Evolutionary conservation across 257 asterid species (phyloP).

Genomic region (Solanum microdontum): DNA sequence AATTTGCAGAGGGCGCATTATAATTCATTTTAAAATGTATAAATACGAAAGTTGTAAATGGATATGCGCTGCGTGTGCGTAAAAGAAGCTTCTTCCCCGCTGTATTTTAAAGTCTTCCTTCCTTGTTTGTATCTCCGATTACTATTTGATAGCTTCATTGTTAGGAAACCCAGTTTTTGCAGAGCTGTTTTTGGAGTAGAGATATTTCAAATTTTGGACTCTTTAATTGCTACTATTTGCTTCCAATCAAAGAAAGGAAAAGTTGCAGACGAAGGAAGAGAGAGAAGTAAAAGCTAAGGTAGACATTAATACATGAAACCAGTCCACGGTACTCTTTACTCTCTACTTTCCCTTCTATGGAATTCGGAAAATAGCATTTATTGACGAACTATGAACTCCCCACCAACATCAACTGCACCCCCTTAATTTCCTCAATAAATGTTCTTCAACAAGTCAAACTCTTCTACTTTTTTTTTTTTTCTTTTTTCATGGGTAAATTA

Average conservation of each 20-base stretch:
- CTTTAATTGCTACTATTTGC: background rate
- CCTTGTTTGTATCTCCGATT: background rate
- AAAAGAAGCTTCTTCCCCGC: background rate
- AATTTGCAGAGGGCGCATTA: background rate
- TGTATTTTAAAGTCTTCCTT: background rate
- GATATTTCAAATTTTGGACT: background rate
- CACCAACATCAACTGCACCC: slow-evolving; percentile 28
- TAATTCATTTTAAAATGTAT: background rate
- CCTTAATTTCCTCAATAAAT: slow-evolving; percentile 17
- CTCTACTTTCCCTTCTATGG: background rate
- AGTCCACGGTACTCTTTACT: slow-evolving; percentile 3
- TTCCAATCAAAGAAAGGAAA: background rate
- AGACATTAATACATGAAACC: slow-evolving; percentile 1
- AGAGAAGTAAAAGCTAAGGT: background rate
- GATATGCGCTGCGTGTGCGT: background rate
- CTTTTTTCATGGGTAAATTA: background rate
- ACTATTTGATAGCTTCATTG: background rate
- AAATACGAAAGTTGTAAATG: background rate
- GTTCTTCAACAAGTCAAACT: slow-evolving; percentile 18
- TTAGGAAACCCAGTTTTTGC: background rate
- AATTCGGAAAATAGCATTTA: slow-evolving; percentile 20
- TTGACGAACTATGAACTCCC: slow-evolving; percentile 11
- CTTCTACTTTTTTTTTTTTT: background rate
- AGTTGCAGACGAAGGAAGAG: background rate
- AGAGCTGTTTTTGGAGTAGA: background rate